Base-by-base conservation (phyloP, 768 basidiomycete genomes). In the Boletus patriciae region DNA sequence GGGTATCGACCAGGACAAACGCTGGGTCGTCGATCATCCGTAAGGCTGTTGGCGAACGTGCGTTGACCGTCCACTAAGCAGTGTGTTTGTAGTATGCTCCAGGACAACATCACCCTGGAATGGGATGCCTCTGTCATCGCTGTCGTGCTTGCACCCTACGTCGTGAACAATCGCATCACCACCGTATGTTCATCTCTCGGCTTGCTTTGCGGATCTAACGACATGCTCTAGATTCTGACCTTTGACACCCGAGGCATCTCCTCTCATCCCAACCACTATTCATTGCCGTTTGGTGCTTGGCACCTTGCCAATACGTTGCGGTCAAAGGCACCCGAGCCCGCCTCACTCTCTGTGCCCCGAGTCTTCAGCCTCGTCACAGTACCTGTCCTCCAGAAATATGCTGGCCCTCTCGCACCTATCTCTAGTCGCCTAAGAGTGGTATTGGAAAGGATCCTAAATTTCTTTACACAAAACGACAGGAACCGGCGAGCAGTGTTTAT, bases 181-280 rank as follows among this genome's bases (percentile, higher is more conserved):
- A 82, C 81, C 1, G 92, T 92, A 64, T 29, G 81, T 73, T 21
- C 33, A 25, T 46, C 44, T 41, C 52, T 59, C 11, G 25, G 29
- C 15, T 56, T 27, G 15, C 33, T 25, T 18, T 11, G 33, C 52
- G n/a, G 10, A 54, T 33, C 50, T 58, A 50, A 38, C 50, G 15
- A 27, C 38, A 11, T 52, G 34, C 27, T 55, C 29, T 62, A 95
- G 92, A 84, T 96, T 46, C 76, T 97, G 46, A 95, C 93, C 0
- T 97, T 96, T 66, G 94, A 97, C 70, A 55, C 73, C 0, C 62
- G 64, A 3, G 94, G 94, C 3, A 75, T 96, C 15, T 92, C 94
- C n/a, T 77, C 76, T 4, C 94, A 96, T 66, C 90, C 90, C 3
- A 97, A 97, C 68, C 94, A 97, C 71, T 78, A 76, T 59, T 85